Conservation (phyloP, 2,329 filamentous ascomycete genomes). For the Sodiomyces alkalinus region DNA sequence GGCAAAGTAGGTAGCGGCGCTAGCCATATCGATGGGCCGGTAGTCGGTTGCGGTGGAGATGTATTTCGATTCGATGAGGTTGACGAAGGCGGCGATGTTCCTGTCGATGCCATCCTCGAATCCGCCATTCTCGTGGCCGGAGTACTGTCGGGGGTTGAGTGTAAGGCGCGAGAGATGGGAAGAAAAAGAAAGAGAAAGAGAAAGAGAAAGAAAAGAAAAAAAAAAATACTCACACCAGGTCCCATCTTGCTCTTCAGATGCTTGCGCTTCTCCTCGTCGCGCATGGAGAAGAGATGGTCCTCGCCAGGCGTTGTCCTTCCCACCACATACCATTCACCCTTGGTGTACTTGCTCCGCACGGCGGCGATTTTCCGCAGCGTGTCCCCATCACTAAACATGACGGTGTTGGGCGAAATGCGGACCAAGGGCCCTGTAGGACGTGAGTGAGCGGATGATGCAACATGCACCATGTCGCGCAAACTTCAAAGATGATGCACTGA, state of each 20-base stretch:
- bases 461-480: conserved; percentile 9
- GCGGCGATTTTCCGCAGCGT: conserved; percentile 4
- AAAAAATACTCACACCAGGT: conserved; percentile 23
- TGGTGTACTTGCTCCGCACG: conserved; percentile 6
- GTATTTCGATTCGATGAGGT: conserved; percentile 5
- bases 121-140: conserved; percentile 5
- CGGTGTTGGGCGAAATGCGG: conserved; percentile 8
- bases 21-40: conserved; percentile 5
- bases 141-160: no score
- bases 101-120: conserved; percentile 4
- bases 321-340: conserved; percentile 10
- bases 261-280: conserved; percentile 22
- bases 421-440: conserved; percentile 12
- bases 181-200: no score
- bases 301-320: conserved; percentile 15
- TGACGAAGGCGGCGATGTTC: conserved; percentile 2
- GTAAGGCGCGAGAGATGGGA: no score
- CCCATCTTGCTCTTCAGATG: conserved; percentile 29
- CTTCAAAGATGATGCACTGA: no score
- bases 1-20: conserved; percentile 7
- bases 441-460: conserved; percentile 6
- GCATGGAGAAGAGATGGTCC: conserved; percentile 15
- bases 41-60: conserved; percentile 1
- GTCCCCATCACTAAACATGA: conserved; percentile 8
- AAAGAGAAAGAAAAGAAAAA: no score